These are phyloP conservation scores for Cyberlindnera mycetangii DNA, from an alignment of 805 yeast species.

Conservation along the genomic window DNA sequence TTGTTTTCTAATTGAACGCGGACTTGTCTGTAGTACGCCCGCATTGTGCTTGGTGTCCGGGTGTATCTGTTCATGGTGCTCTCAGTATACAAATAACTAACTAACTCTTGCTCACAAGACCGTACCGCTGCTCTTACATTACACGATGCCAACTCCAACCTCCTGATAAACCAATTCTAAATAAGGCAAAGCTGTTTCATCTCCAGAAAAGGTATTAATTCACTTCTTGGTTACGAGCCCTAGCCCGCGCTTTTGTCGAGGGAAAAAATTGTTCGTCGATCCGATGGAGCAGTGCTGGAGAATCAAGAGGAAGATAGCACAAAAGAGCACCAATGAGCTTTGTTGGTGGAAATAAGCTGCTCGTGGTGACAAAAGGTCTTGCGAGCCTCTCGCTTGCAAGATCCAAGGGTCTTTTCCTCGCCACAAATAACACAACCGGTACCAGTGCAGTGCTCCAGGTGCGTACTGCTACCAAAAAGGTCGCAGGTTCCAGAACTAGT, in stretches of 20 bases:
- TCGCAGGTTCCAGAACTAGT: conserved; percentile 91
- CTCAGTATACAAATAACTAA: too few species aligned
- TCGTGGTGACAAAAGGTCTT: conserved; percentile 15
- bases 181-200: too few species aligned
- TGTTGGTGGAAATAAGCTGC: conserved; percentile 15
- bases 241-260: neutral
- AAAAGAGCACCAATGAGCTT: conserved; percentile 13
- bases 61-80: too few species aligned
- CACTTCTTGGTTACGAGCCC: conserved; percentile 7
- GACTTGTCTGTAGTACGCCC: neutral
- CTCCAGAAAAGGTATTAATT: too few species aligned
- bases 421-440: conserved; percentile 12
- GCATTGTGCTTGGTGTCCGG: neutral
- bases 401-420: conserved; percentile 5
- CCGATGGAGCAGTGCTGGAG: neutral
- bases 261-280: conserved; percentile 10
- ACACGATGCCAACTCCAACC: too few species aligned
- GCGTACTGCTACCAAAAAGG: conserved; percentile 91
- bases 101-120: too few species aligned
- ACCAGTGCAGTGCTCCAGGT: conserved; percentile 35
- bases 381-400: conserved; percentile 16
- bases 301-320: neutral
- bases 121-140: too few species aligned
- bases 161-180: too few species aligned
- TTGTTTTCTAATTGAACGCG: too few species aligned